Evolutionary conservation across 1,284 basidiomycete genomes (phyloP), one percentile per base, ranked within the genome.

Genomic region (Tetrapyrgos nigripes): DNA sequence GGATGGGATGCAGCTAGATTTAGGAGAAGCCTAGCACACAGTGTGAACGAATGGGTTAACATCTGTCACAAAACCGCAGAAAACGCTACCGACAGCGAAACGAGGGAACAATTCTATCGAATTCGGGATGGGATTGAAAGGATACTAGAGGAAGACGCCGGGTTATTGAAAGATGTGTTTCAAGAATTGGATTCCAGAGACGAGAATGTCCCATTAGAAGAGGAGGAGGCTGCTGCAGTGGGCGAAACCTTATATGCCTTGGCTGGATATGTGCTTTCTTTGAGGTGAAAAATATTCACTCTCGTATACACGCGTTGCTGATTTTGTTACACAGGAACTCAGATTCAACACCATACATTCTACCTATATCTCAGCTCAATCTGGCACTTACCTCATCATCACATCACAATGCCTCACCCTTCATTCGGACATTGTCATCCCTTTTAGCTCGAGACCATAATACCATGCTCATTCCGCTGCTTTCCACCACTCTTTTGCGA

Each of bases 141-240:
- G 50, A 82, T 92, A 48, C 66, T 93, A 55, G 83, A 86, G 52
- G 91, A 93, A 68, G 82, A 83, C 8, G 84, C 87, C 1, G 84
- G 84, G 0, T 81, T 88, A 8, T 64, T 91, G 59, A 87, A 85
- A 68, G 91, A 93, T 64, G 80, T 91, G 9, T 79, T 91, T 23
- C 84, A 89, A 63, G 88, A 91, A 62, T 77, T 89, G 51, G 90
- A 92, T 61, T 79, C 82, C 29, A 76, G 84, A 51, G 83, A 83
- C 3, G 86, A 88, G n/a, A 64, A 65, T 35, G 66, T 31, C 8
- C 47, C 27, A 21, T 68, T 87, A 61, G 87, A 89, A 53, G 84
- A 87, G 57, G 87, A 90, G 58, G 90, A 91, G 64, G 83, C 86
- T 6, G 75, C 70, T 31, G 81, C 86, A 19, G 77, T 90, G 5